A percentile compares a stretch with the other conserved stretches of the same genome.
phyloP scores from a whole-genome alignment of 306 rosid species.

The Pyrus bretschneideri region DNA sequence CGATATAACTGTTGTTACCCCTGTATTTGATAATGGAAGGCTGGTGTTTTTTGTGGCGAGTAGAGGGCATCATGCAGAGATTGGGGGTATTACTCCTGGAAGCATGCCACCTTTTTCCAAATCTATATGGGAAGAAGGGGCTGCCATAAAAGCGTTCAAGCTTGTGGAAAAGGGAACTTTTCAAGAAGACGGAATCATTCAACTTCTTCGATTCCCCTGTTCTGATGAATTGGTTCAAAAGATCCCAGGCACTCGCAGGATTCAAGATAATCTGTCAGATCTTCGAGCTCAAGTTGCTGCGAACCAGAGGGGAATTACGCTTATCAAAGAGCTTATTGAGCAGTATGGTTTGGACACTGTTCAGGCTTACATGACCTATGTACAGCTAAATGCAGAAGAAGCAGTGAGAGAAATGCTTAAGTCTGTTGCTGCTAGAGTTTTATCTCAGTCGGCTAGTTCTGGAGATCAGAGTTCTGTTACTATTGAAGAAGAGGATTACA shows the following conservation, averaged over 20 bases:
- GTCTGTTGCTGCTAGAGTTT: conserved; percentile 54
- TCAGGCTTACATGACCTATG: conserved; percentile 93
- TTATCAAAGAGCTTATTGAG: conserved; percentile 72
- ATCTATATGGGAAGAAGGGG: conserved; percentile 88
- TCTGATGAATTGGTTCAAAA: conserved; percentile 38
- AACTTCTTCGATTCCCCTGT: conserved; percentile 59
- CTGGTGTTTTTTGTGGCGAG: conserved; percentile 82
- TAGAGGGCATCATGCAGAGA: conserved; percentile 95
- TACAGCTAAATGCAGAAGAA: conserved; percentile 81
- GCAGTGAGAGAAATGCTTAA: conserved; percentile 95
- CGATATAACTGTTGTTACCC: conserved; percentile 86
- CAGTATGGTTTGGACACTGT: conserved; percentile 78
- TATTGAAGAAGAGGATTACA: conserved; percentile 85
- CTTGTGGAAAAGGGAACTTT: conserved; percentile 78
- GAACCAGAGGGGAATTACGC: conserved; percentile 81
- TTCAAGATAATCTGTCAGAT: conserved; percentile 93
- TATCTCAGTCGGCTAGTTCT: conserved; percentile 27
- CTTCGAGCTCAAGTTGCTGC: conserved; percentile 94
- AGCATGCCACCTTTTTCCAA: conserved; percentile 97
- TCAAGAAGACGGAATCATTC: conserved; percentile 73
- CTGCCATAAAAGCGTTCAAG: conserved; percentile 82
- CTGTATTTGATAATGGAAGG: conserved; percentile 65
- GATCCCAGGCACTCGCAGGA: conserved; percentile 71
- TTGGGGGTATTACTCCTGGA: conserved; percentile 91
- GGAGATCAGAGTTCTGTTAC: conserved; percentile 28